These are phyloP conservation scores for Pythium volutum DNA, from an alignment of 352 stramenopile genomes.

Conservation along the genomic window DNA sequence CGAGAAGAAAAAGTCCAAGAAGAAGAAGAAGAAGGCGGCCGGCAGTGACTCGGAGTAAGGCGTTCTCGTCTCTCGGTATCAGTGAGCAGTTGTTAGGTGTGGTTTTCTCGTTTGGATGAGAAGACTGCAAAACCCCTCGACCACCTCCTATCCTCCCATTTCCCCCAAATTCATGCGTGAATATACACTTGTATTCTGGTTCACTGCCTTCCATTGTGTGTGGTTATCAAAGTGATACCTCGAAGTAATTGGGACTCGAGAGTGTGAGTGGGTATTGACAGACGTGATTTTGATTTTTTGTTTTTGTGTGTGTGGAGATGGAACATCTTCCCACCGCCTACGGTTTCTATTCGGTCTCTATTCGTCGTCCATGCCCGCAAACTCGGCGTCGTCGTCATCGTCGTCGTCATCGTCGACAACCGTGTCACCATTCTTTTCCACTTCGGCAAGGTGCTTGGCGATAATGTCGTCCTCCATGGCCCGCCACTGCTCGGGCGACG, in stretches of 20 bases:
- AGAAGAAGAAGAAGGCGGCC: conserved; percentile 84
- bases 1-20: conserved; percentile 89
- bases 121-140: conserved; percentile 5
- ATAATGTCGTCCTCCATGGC: conserved; percentile 80
- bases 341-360: conserved; percentile 35
- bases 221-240: neutral
- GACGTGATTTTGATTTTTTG: conserved; percentile 20
- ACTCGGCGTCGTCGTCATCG: conserved; percentile 39
- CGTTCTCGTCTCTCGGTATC: neutral
- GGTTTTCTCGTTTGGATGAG: no score
- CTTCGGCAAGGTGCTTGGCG: conserved; percentile 47
- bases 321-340: no score
- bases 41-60: conserved; percentile 70
- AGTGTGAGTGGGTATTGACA: conserved; percentile 16
- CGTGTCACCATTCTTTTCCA: conserved; percentile 50
- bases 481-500: conserved; percentile 78
- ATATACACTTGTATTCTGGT: conserved; percentile 17
- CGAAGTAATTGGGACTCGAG: no score
- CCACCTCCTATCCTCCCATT: neutral
- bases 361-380: conserved; percentile 50
- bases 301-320: conserved; percentile 13
- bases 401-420: conserved; percentile 57
- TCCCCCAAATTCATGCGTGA: conserved; percentile 3
- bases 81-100: conserved; percentile 15
- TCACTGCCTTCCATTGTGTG: neutral